These are phyloP conservation scores for Blastomyces parvus DNA, from an alignment of 2,329 filamentous ascomycete genomes.

Conservation along the genomic window DNA sequence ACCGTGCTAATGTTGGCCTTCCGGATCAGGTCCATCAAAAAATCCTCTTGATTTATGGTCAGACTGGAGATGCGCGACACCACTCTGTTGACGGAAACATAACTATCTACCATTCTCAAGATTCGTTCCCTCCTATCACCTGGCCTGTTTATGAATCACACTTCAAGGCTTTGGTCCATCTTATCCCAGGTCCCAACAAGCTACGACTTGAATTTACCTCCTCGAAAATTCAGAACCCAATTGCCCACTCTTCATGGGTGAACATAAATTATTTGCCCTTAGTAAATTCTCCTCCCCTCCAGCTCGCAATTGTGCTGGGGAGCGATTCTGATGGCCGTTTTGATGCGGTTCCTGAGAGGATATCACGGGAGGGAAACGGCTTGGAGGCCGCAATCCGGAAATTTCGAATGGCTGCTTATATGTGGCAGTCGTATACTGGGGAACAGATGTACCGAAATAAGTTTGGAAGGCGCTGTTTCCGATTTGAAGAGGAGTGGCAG, in stretches of 20 bases:
- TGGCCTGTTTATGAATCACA: slow-evolving; percentile 86
- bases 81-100: slow-evolving; percentile 67
- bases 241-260: slow-evolving; percentile 66
- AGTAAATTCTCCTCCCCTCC: slow-evolving; percentile 68
- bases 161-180: slow-evolving; percentile 84
- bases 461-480: slow-evolving; percentile 74
- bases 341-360: slow-evolving; percentile 67
- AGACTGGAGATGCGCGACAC: slow-evolving; percentile 62
- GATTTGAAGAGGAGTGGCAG: slow-evolving; percentile 93
- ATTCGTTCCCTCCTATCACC: slow-evolving; percentile 67
- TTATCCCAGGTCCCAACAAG: slow-evolving; percentile 84
- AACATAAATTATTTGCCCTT: slow-evolving; percentile 80
- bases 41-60: slow-evolving; percentile 69
- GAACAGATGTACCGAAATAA: slow-evolving; percentile 92
- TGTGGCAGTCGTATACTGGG: slow-evolving; percentile 95
- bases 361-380: slow-evolving; percentile 70
- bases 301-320: slow-evolving; percentile 77
- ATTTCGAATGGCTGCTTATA: slow-evolving; percentile 87
- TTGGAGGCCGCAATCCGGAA: slow-evolving; percentile 75
- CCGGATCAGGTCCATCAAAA: slow-evolving; percentile 73
- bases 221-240: slow-evolving; percentile 63
- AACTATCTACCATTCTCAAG: slow-evolving; percentile 71
- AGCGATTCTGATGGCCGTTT: slow-evolving; percentile 82
- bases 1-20: slow-evolving; percentile 13
- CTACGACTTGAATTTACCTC: slow-evolving; percentile 81